These are phyloP conservation scores for Sugiyamaella mastotermitis DNA, from an alignment of 805 yeast genomes.

Conservation along the genomic window DNA sequence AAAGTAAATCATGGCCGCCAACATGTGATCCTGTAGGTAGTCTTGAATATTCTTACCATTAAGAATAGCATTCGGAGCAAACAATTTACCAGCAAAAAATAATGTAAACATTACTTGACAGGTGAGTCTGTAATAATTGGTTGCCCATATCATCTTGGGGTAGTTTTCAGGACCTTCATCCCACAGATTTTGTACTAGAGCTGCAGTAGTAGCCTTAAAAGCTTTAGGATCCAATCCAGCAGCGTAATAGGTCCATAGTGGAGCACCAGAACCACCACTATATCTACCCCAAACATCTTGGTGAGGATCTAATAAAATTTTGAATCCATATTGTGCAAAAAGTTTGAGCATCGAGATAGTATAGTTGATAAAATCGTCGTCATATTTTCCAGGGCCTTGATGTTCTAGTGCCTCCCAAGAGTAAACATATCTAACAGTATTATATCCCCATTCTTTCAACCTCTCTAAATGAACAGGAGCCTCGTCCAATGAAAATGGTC, in stretches of 20 bases:
- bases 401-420: constrained; percentile 95
- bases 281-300: constrained; percentile 92
- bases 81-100: constrained; percentile 71
- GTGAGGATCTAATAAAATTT: constrained; percentile 81
- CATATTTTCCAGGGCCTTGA: constrained; percentile 75
- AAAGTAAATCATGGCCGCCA: constrained; percentile 45
- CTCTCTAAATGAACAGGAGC: constrained; percentile 63
- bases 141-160: constrained; percentile 90
- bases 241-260: constrained; percentile 87
- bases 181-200: constrained; percentile 58
- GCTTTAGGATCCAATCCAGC: constrained; percentile 76
- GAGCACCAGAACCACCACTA: constrained; percentile 93
- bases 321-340: constrained; percentile 58
- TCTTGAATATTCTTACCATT: constrained; percentile 74
- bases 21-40: constrained; percentile 59
- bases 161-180: constrained; percentile 46
- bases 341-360: constrained; percentile 56
- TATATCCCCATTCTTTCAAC: constrained; percentile 75
- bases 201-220: constrained; percentile 70
- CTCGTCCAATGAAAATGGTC: constrained; percentile 72
- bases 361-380: constrained; percentile 67
- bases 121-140: constrained; percentile 73
- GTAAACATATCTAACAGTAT: constrained; percentile 67
- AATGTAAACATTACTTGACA: constrained; percentile 80
- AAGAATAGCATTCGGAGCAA: constrained; percentile 67